These are phyloP conservation scores for Coemansia reversa DNA, from an alignment of 192 early-diverging fungal genomes.

Conservation along the genomic window DNA sequence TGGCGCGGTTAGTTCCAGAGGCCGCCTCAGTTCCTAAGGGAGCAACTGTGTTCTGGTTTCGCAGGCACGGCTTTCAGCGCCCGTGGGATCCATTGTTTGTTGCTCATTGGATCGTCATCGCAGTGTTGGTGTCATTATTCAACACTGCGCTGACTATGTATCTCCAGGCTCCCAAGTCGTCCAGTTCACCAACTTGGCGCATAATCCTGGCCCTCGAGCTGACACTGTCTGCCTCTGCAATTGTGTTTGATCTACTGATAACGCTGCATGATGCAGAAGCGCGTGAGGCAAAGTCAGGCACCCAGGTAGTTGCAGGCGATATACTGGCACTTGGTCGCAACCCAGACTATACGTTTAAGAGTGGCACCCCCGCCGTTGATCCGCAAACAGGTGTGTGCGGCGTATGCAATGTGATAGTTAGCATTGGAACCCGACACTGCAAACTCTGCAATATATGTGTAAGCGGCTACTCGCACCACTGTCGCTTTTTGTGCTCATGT, in stretches of 20 bases:
- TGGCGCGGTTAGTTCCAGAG: conserved; percentile 18
- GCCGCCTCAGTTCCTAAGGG: conserved; percentile 37
- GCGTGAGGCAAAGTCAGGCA: conserved; percentile 14
- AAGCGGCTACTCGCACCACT: conserved; percentile 54
- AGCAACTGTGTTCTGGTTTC: conserved; percentile 42
- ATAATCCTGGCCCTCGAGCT: conserved; percentile 16
- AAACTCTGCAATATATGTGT: conserved; percentile 54
- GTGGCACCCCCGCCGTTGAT: conserved; percentile 42
- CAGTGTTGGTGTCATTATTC: conserved; percentile 14
- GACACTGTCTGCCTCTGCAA: conserved; percentile 10
- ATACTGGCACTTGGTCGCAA: conserved; percentile 14
- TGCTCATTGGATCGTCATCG: conserved; percentile 33
- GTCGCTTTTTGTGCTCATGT: conserved; percentile 50
- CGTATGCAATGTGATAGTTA: conserved; percentile 23
- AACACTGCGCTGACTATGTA: conserved; percentile 24
- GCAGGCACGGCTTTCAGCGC: conserved; percentile 42
- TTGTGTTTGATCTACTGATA: conserved; percentile 21
- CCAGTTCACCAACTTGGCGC: conserved; percentile 11
- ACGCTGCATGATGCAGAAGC: conserved; percentile 33
- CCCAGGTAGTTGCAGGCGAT: neutral
- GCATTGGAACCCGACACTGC: conserved; percentile 38
- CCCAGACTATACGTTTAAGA: conserved; percentile 32
- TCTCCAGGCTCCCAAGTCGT: conserved; percentile 11
- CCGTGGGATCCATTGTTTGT: conserved; percentile 53
- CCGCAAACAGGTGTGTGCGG: conserved; percentile 26